Evolutionary conservation across 345 rosid species (phyloP), one percentile per base, ranked within the genome.

Genomic region (Aethionema arabicum): DNA sequence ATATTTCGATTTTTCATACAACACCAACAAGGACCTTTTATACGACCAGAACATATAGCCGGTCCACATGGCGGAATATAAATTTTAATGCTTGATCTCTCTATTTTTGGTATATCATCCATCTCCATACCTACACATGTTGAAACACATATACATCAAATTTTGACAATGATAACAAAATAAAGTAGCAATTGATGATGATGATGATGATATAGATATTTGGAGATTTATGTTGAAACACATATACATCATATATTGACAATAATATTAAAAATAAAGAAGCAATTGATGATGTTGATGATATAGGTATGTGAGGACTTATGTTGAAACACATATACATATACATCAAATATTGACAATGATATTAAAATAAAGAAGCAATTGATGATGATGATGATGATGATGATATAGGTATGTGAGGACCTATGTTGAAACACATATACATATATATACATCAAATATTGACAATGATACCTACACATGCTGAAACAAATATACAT

Each of bases 1-100:
- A 64, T 44, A 38, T 8, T 4, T 58, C 47, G 38, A 27, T 61
- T 56, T 33, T 37, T 14, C 39, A 59, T 62, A 40, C 63, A 66
- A 12, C 70, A 66, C 37, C 56, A 66, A 46, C 63, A 66, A n/a
- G n/a, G n/a, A 30, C 29, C 63, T 31, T 55, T 53, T 15, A 11
- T 36, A 6, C 27, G 27, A 21, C 27, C 27, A 46, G 37, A 56
- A 38, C 38, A 38, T 11, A 2, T 1, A 21, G 27, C 1, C 27
- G 1, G 14, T 16, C 39, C 49, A 44, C 67, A 51, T 51, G 30
- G 2, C n/a, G 67, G 52, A 5, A 47, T 13, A 13, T 63, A 56
- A 2, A 63, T 5, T 13, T 40, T 21, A 21, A 1, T 11, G 15
- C 31, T 52, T 5, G 51, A 50, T 52, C 59, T 40, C 15, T 11